Percentiles rank a stretch among this genome's conserved stretches.
Evolutionary conservation across 495 filamentous ascomycete genomes (phyloP).

Genomic region (Trichocladium uniseriatum): DNA sequence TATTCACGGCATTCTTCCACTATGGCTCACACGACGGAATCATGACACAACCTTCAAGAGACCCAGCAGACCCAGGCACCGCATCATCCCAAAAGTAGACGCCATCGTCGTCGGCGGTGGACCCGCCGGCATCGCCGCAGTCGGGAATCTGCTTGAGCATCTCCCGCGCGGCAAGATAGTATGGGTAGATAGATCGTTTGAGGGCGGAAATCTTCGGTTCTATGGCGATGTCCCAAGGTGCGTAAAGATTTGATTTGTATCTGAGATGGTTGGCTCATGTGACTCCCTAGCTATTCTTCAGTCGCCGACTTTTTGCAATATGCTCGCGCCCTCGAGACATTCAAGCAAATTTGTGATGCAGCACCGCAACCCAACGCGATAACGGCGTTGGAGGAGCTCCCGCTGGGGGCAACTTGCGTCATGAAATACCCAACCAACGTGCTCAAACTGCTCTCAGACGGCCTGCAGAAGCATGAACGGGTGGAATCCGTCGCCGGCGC

Average conservation of each 20-base stretch:
- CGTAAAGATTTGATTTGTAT: neutral
- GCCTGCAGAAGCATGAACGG: constrained; percentile 25
- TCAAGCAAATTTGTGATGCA: constrained; percentile 7
- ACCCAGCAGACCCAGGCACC: too few species aligned
- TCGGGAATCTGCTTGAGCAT: constrained; percentile 17
- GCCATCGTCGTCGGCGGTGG: constrained; percentile 21
- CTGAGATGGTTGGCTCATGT: too few species aligned
- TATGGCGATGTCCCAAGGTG: constrained; percentile 18
- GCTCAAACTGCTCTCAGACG: constrained; percentile 49
- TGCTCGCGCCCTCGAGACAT: constrained; percentile 6
- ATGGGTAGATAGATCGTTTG: constrained; percentile 17
- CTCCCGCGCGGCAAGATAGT: constrained; percentile 11
- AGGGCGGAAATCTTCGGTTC: constrained; percentile 8
- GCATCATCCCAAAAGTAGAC: neutral
- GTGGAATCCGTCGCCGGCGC: constrained; percentile 3
- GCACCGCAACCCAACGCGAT: constrained; percentile 10
- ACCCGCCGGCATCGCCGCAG: constrained; percentile 20
- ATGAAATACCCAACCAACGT: constrained; percentile 16
- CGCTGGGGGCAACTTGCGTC: constrained; percentile 9
- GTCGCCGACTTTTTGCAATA: constrained; percentile 13
- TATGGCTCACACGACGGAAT: neutral
- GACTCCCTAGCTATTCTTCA: constrained; percentile 13
- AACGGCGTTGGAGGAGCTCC: constrained; percentile 1
- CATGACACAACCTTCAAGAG: neutral
- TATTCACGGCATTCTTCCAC: neutral